A percentile compares a stretch with the other conserved stretches of the same genome.
Conservation (phyloP, 176 grass and related monocot genomes). For the Ananas comosus region DNA sequence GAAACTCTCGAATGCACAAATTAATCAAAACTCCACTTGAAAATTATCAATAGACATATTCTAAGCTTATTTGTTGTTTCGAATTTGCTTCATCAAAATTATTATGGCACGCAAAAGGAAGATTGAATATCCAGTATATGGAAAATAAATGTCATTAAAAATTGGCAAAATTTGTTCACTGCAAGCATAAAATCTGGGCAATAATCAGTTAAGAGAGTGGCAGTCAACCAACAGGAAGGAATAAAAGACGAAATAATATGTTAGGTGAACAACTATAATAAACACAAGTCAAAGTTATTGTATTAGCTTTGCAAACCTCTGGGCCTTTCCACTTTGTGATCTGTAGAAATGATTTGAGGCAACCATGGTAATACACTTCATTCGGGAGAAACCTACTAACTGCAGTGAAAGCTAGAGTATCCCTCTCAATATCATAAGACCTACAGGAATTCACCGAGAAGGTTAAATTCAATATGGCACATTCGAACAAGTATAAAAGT, state of each 20-base stretch:
- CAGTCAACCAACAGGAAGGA: neutral
- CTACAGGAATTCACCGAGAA: constrained; percentile 42
- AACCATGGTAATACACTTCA: constrained; percentile 90
- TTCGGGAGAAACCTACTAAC: constrained; percentile 73
- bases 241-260: neutral
- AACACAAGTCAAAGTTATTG: neutral
- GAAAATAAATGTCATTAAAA: neutral
- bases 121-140: too few species aligned
- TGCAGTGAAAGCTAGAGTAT: constrained; percentile 81
- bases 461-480: constrained; percentile 13
- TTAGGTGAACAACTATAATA: neutral
- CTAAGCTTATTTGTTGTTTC: too few species aligned
- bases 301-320: constrained; percentile 44
- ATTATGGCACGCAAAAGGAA: too few species aligned
- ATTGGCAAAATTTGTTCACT: neutral
- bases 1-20: too few species aligned
- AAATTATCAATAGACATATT: too few species aligned
- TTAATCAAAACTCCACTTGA: too few species aligned
- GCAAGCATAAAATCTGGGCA: neutral
- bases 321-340: constrained; percentile 98
- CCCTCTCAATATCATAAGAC: constrained; percentile 83
- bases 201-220: neutral
- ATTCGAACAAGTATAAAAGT: too few species aligned
- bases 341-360: constrained; percentile 93
- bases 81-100: too few species aligned